These are phyloP conservation scores for Dryadomyces quercivorus DNA, from an alignment of 2,329 filamentous ascomycete species.

Conservation along the genomic window DNA sequence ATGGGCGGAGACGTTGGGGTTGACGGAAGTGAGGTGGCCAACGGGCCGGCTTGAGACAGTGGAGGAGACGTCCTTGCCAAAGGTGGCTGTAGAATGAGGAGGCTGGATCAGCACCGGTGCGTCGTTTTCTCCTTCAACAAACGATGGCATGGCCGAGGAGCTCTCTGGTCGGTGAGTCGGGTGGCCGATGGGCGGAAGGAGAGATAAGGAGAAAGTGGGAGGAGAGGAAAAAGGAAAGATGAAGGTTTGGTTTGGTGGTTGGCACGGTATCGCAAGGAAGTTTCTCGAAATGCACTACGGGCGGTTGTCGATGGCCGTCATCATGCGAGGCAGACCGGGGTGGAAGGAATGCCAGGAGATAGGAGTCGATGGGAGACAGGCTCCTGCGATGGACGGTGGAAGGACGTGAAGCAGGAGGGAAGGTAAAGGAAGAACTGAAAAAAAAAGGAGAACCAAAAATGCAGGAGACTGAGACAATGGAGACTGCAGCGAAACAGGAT, in stretches of 20 bases:
- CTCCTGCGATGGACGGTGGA: neutral
- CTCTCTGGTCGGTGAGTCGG: neutral
- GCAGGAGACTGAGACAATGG: neutral
- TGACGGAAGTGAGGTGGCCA: slow-evolving; percentile 7
- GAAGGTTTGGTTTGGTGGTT: neutral
- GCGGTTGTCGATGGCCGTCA: neutral
- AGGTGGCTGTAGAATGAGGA: neutral
- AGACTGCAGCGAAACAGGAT: neutral
- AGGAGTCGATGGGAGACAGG: no score
- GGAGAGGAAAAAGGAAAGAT: neutral
- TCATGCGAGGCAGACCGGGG: neutral
- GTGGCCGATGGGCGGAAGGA: neutral
- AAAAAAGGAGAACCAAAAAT: neutral
- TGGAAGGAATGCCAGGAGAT: neutral
- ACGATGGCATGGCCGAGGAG: slow-evolving; percentile 9
- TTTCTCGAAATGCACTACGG: neutral
- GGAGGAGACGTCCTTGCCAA: slow-evolving; percentile 5
- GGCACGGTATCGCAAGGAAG: neutral
- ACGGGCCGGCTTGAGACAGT: neutral
- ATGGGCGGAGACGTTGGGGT: neutral
- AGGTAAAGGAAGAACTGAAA: neutral
- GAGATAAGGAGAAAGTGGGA: neutral
- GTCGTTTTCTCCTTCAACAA: slow-evolving; percentile 7
- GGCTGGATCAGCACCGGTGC: slow-evolving; percentile 5
- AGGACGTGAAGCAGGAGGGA: neutral